Base-by-base conservation (phyloP, 768 basidiomycete genomes). In the Butyriboletus loyo region DNA sequence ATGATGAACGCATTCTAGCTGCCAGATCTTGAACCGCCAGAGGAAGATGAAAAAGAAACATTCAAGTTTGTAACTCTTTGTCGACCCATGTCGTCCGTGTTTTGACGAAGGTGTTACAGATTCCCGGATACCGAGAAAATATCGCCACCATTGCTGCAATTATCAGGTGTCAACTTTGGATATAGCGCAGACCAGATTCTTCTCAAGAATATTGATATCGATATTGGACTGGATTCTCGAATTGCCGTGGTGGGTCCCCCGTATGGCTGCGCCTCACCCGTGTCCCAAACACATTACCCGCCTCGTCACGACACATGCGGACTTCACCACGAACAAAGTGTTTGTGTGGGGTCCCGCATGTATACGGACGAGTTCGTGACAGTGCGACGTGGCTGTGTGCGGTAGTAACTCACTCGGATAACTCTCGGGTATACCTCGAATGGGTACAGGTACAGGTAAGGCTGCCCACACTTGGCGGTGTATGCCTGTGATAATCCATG, bases 71-170 rank as follows among this genome's bases (percentile, higher is more conserved):
- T 51, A 24, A 28, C 46, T n/a, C 22, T 22, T 44, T 37, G 7
- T 8, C 11, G 7, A 3, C 1, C 13, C 19, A 10, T 27, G 30
- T 19, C 14, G 28, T 39, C 10, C 11, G 10, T 37, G 30, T 32
- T 24, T 47, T 61, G 36, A 58, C 19, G 38, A 21, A 32, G 21
- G 28, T 32, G 30, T 8, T 27, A 17, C 27, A 92, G 90, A 62
- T 91, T 99, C 79, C 92, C 93, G 1, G 95, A 97, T 53, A 85
- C 93, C 7, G 97, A 98, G 65, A 98, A 98, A 75, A 92, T 98
- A 61, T 94, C 97, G 5, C 95, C 97, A 7, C 97, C 97, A 0
- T 72, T 98, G 14, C 76, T 99, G 17, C 97, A 98, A 66, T 84
- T 98, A 66, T 87, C 89, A 55, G 88, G 92, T 60, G 90, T 91